Conservation (phyloP, 2,329 filamentous ascomycete genomes). For the Claviceps cyperi region DNA sequence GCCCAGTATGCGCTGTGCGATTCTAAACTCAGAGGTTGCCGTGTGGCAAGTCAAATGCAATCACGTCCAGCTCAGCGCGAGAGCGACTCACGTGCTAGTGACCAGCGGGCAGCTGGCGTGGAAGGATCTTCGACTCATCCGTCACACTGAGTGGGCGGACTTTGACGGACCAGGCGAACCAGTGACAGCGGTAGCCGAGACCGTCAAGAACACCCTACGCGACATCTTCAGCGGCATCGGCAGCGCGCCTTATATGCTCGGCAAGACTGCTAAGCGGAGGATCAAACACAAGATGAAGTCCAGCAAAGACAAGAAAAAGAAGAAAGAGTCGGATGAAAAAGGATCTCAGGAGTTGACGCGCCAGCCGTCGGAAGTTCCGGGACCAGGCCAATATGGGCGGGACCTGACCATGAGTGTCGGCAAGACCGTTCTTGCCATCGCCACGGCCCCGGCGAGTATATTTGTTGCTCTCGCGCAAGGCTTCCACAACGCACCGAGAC, state of each 20-base stretch:
- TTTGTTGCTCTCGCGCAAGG: slow-evolving; percentile 49
- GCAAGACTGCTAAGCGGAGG: slow-evolving; percentile 40
- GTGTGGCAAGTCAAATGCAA: slow-evolving; percentile 52
- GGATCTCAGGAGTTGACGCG: neutral
- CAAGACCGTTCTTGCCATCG: slow-evolving; percentile 36
- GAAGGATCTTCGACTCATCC: slow-evolving; percentile 46
- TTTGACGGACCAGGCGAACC: slow-evolving; percentile 65
- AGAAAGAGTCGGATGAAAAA: slow-evolving; percentile 1
- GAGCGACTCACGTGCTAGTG: slow-evolving; percentile 52
- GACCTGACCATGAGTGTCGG: slow-evolving; percentile 38
- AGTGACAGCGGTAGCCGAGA: slow-evolving; percentile 49
- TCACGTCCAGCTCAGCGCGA: slow-evolving; percentile 41
- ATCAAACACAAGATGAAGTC: slow-evolving; percentile 27
- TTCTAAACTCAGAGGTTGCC: slow-evolving; percentile 47
- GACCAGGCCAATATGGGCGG: slow-evolving; percentile 24
- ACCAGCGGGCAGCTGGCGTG: slow-evolving; percentile 46
- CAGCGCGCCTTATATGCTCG: slow-evolving; percentile 46
- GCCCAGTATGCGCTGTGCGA: slow-evolving; percentile 48
- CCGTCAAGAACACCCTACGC: slow-evolving; percentile 42
- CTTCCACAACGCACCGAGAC: slow-evolving; percentile 54
- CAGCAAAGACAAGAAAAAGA: slow-evolving; percentile 27
- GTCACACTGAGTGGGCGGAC: slow-evolving; percentile 62
- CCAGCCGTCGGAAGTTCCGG: slow-evolving; percentile 3
- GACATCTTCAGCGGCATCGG: slow-evolving; percentile 49
- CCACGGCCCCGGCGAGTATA: slow-evolving; percentile 44